Percentiles rank a stretch among this genome's conserved stretches.
Evolutionary conservation across 225 moss, liverwort and hornwort species (phyloP).

Genomic region (Rhytidiadelphus loreus): DNA sequence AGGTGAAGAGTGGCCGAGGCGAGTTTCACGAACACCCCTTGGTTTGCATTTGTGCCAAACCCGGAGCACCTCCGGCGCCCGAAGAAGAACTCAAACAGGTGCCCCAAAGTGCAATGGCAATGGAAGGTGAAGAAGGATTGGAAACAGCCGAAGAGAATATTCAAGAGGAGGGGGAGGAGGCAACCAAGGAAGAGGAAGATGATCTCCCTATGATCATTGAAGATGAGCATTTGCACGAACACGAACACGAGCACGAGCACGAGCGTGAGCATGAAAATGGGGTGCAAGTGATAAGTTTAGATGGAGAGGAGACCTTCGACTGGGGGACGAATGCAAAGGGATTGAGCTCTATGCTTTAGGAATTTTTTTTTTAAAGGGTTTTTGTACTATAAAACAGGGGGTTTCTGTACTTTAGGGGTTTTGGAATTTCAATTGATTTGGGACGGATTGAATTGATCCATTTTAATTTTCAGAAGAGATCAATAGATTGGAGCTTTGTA

Average conservation of each 20-base stretch:
- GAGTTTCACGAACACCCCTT: slow-evolving; percentile 71
- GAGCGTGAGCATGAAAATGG: background rate
- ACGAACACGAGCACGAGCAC: background rate
- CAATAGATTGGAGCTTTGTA: background rate
- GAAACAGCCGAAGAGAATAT: background rate
- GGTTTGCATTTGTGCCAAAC: slow-evolving; percentile 60
- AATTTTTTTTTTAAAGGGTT: background rate
- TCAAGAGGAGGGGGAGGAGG: slow-evolving; percentile 7
- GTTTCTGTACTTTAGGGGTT: background rate
- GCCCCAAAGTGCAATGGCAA: background rate
- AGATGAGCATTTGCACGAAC: background rate
- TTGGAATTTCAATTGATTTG: background rate
- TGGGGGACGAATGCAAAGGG: background rate
- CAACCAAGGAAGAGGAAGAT: slow-evolving; percentile 2
- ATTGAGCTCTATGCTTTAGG: background rate
- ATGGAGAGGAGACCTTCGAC: background rate
- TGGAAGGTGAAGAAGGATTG: background rate
- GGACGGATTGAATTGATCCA: background rate
- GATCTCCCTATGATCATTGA: slow-evolving; percentile 14
- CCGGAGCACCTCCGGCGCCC: background rate
- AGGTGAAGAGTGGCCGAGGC: slow-evolving; percentile 42
- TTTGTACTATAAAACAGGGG: background rate
- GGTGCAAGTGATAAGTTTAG: background rate
- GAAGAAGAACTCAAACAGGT: background rate
- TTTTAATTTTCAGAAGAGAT: background rate